Conservation (phyloP, 371 early-diverging fungal genomes). For the Enterospora canceri region DNA sequence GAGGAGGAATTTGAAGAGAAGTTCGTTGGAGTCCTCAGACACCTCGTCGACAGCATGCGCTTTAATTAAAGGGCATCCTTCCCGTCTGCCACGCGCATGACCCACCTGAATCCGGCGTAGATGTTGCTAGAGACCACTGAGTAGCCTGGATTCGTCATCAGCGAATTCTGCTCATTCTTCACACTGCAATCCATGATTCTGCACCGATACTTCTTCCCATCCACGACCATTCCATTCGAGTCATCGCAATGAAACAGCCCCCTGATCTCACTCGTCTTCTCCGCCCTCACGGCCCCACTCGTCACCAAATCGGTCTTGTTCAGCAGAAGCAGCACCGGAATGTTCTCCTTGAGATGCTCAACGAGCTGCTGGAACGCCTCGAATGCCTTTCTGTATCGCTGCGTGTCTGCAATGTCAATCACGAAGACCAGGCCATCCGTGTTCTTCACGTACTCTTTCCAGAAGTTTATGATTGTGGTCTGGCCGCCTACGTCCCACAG, state of each 20-base stretch:
- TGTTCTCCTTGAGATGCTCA: constrained; percentile 32
- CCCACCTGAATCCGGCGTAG: constrained; percentile 38
- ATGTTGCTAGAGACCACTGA: neutral
- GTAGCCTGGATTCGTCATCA: neutral
- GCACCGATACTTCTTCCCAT: constrained; percentile 5
- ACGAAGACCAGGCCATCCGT: constrained; percentile 70
- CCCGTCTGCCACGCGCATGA: constrained; percentile 8
- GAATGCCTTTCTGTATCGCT: constrained; percentile 71
- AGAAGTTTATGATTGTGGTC: constrained; percentile 56
- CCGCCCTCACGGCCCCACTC: neutral
- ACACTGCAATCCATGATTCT: neutral
- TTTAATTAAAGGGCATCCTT: neutral
- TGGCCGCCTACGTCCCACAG: constrained; percentile 60
- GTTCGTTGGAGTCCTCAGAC: constrained; percentile 25
- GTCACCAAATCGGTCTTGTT: constrained; percentile 43
- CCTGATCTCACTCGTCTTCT: constrained; percentile 11
- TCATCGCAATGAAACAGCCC: neutral
- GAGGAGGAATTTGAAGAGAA: constrained; percentile 39
- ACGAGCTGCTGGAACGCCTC: constrained; percentile 57
- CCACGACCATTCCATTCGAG: neutral
- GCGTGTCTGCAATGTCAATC: constrained; percentile 77
- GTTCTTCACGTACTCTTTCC: constrained; percentile 56
- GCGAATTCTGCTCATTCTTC: neutral
- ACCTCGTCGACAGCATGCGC: neutral
- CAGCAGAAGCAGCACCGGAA: constrained; percentile 36